Conservation (phyloP, 1,139 yeast species). For the Candida dubliniensis region DNA sequence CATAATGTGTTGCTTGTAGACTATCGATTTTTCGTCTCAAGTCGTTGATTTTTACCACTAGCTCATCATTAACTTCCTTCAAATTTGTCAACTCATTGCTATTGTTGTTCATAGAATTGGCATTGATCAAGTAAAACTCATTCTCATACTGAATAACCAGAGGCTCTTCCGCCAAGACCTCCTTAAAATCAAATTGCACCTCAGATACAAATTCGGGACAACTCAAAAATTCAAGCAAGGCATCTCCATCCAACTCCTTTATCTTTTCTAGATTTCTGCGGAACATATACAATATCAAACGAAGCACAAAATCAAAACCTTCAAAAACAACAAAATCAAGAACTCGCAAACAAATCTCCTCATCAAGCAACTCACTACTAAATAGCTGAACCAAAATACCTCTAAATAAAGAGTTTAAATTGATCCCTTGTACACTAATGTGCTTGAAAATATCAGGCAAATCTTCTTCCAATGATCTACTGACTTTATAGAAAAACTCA, state of each 20-base stretch:
- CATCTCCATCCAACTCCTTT: slow-evolving; percentile 28
- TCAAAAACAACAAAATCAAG: slow-evolving; percentile 43
- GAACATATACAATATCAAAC: slow-evolving; percentile 30
- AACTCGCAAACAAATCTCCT: slow-evolving; percentile 17
- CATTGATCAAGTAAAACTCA: slow-evolving; percentile 43
- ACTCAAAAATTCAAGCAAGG: slow-evolving; percentile 26
- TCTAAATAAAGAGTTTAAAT: slow-evolving; percentile 27
- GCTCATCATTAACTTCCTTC: slow-evolving; percentile 39
- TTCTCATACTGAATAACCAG: slow-evolving; percentile 43
- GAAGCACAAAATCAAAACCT: slow-evolving; percentile 39
- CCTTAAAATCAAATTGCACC: slow-evolving; percentile 15
- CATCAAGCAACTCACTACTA: slow-evolving; percentile 7
- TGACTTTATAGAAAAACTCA: slow-evolving; percentile 40
- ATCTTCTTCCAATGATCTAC: slow-evolving; percentile 38
- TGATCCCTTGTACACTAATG: slow-evolving; percentile 39
- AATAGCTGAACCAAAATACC: slow-evolving; percentile 8
- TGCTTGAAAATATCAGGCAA: slow-evolving; percentile 31
- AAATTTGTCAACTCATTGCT: slow-evolving; percentile 41
- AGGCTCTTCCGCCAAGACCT: slow-evolving; percentile 26
- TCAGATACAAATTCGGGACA: slow-evolving; percentile 24
- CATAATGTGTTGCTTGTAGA: slow-evolving; percentile 38
- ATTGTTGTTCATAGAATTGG: slow-evolving; percentile 41
- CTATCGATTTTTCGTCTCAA: slow-evolving; percentile 32
- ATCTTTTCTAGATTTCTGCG: slow-evolving; percentile 20
- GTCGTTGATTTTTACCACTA: slow-evolving; percentile 28